Percentiles rank a stretch among this genome's conserved stretches.
Evolutionary conservation across 2,329 filamentous ascomycete genomes (phyloP).

Genomic region (Aspergillus terreus): DNA sequence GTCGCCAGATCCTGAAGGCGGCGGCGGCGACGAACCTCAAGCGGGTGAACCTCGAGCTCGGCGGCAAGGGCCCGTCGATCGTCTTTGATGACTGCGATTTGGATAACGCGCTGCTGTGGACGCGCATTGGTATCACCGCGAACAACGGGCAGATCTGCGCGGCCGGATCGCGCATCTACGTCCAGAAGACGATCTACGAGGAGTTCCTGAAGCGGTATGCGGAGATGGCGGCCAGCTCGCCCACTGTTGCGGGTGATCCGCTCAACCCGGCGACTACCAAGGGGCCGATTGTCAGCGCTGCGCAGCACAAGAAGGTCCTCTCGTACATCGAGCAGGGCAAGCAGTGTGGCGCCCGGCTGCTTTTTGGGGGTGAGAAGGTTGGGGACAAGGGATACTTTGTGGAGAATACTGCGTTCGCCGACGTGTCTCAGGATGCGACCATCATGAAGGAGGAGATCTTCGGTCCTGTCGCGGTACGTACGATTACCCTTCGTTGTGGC

Average conservation of each 20-base stretch:
- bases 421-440: slow-evolving; percentile 46
- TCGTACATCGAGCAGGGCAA: slow-evolving; percentile 22
- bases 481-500: not conserved
- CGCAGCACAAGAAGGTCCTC: slow-evolving; percentile 21
- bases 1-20: slow-evolving; percentile 13
- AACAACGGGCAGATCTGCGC: slow-evolving; percentile 33
- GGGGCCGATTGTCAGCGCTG: slow-evolving; percentile 19
- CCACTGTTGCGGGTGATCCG: slow-evolving; percentile 18
- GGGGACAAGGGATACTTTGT: slow-evolving; percentile 57
- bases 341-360: slow-evolving; percentile 15
- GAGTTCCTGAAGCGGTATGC: slow-evolving; percentile 31
- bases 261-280: slow-evolving; percentile 19
- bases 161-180: slow-evolving; percentile 30
- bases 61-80: slow-evolving; percentile 23
- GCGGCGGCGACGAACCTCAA: slow-evolving; percentile 16
- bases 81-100: slow-evolving; percentile 23
- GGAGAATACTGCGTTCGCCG: slow-evolving; percentile 55
- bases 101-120: slow-evolving; percentile 28
- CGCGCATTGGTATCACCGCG: slow-evolving; percentile 23
- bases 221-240: slow-evolving; percentile 53
- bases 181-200: slow-evolving; percentile 30
- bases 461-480: slow-evolving; percentile 48
- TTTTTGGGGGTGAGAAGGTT: slow-evolving; percentile 21
- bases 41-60: slow-evolving; percentile 19
- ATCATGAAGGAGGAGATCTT: slow-evolving; percentile 56